These are phyloP conservation scores for Penicillium psychrofluorescens DNA, from an alignment of 495 filamentous ascomycete genomes.

Conservation along the genomic window DNA sequence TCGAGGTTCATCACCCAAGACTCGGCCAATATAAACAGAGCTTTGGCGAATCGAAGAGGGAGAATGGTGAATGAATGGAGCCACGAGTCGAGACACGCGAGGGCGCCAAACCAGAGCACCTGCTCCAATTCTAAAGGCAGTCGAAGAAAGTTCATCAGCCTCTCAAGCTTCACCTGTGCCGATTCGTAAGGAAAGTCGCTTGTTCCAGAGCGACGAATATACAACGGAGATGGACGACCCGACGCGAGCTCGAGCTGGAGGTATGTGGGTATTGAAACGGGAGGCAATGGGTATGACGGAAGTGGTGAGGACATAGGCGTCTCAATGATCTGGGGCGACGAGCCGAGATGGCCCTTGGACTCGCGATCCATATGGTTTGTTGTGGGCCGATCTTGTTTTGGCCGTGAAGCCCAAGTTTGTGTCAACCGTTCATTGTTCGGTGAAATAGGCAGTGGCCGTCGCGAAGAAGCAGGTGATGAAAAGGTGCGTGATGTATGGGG, in stretches of 20 bases:
- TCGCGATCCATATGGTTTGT: conserved; percentile 28
- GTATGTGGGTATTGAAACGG: conserved; percentile 80
- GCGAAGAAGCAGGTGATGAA: conserved; percentile 26
- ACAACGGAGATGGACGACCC: conserved; percentile 73
- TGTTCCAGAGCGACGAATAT: conserved; percentile 69
- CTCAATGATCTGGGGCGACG: conserved; percentile 24
- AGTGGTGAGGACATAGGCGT: conserved; percentile 55
- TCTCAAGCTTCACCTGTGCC: conserved; percentile 88
- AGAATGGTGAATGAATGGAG: conserved; percentile 92
- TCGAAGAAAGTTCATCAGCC: conserved; percentile 81
- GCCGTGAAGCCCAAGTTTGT: conserved; percentile 32
- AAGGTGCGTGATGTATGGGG: conserved; percentile 28
- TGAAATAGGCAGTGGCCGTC: conserved; percentile 11
- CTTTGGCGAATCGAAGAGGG: conserved; percentile 82
- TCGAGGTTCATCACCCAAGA: conserved; percentile 63
- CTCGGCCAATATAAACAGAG: conserved; percentile 62
- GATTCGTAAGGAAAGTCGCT: conserved; percentile 89
- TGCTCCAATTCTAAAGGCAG: conserved; percentile 79
- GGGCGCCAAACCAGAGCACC: conserved; percentile 74
- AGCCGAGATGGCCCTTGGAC: conserved; percentile 19
- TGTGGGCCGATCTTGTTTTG: conserved; percentile 26
- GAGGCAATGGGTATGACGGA: conserved; percentile 66
- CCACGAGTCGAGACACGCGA: conserved; percentile 96
- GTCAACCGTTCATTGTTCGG: conserved; percentile 26
- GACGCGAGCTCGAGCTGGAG: conserved; percentile 83